Percentiles rank a stretch among this genome's conserved stretches.
Conservation (phyloP, 192 early-diverging fungal species). For the Globomyces pollinis-pini region DNA sequence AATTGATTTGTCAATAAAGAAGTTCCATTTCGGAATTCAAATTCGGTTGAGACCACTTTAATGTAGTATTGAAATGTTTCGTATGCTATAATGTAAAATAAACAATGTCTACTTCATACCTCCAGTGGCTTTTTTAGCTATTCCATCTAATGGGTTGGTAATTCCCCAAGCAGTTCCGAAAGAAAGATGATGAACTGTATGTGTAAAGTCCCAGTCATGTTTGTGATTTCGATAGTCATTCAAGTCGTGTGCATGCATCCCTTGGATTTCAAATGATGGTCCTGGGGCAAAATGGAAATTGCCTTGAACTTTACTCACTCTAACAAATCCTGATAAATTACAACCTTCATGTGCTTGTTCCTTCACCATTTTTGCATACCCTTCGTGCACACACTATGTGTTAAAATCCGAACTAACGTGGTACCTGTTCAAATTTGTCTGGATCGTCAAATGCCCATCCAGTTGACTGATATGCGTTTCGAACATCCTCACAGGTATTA, state of each 20-base stretch:
- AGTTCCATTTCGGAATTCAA: conserved; percentile 58
- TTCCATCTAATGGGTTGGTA: conserved; percentile 61
- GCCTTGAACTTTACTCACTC: conserved; percentile 88
- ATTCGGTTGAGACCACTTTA: conserved; percentile 86
- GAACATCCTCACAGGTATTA: conserved; percentile 88
- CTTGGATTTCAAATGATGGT: conserved; percentile 58
- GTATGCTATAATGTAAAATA: conserved; percentile 30
- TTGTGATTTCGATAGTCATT: conserved; percentile 40
- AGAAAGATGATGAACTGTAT: conserved; percentile 70
- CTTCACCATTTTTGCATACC: conserved; percentile 64
- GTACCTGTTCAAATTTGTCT: conserved; percentile 76
- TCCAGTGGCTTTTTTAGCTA: conserved; percentile 41
- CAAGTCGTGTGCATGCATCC: conserved; percentile 76
- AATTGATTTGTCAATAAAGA: conserved; percentile 87
- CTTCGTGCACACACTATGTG: conserved; percentile 71
- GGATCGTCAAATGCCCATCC: conserved; percentile 79
- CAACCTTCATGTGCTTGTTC: conserved; percentile 86
- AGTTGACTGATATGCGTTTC: conserved; percentile 67
- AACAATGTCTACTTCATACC: no score
- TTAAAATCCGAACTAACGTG: no score
- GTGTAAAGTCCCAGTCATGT: conserved; percentile 69
- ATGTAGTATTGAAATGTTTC: conserved; percentile 85
- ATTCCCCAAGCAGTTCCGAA: conserved; percentile 62
- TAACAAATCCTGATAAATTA: conserved; percentile 66
- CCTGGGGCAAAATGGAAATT: conserved; percentile 93